Evolutionary conservation across 805 yeast species (phyloP), one percentile per base, ranked within the genome.

Genomic region (Hanseniaspora occidentalis): DNA sequence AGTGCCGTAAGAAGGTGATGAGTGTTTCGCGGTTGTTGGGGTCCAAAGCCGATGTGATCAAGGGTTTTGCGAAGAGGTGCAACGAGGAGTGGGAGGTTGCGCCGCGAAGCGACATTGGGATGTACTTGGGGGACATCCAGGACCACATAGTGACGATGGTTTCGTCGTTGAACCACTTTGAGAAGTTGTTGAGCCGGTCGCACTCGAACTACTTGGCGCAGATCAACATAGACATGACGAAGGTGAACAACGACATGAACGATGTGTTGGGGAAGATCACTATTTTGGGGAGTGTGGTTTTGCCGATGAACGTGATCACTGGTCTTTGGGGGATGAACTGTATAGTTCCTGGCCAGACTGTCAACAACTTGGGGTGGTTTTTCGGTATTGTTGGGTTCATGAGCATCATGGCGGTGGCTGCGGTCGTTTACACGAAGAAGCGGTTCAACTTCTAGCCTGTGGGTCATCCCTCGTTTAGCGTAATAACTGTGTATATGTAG

Each of bases 321-420:
- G 98, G 98, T 17, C 64, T 92, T 36, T 92, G 97, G 97, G 98
- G 98, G 42, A 92, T 92, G 98, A 92, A 92, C 63, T 94, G 92
- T 48, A 52, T 84, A 9, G 98, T 92, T 26, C 98, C 98, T 0
- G 98, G 98, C 0, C 97, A 89, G 57, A 72, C 68, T 21, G 60
- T 62, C 6, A 72, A 69, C n/a, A 70, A 75, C 6, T 58, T 82
- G 46, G 50, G 57, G 2, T 82, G 92, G 92, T 82, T 83, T 54
- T 74, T 71, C 53, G 57, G 70, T 19, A 74, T 75, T 22, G 52
- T 67, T 6, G 43, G 53, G 0, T 61, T 67, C 14, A 71, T 75
- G 79, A 43, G 66, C 10, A 18, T 62, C 1, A 62, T 73, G 48
- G 75, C 78, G 1, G 53, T 64, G 24, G 52, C 60, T 22, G 69